Conservation (phyloP, 331 rosid species). For the Pyracantha coccinea region DNA sequence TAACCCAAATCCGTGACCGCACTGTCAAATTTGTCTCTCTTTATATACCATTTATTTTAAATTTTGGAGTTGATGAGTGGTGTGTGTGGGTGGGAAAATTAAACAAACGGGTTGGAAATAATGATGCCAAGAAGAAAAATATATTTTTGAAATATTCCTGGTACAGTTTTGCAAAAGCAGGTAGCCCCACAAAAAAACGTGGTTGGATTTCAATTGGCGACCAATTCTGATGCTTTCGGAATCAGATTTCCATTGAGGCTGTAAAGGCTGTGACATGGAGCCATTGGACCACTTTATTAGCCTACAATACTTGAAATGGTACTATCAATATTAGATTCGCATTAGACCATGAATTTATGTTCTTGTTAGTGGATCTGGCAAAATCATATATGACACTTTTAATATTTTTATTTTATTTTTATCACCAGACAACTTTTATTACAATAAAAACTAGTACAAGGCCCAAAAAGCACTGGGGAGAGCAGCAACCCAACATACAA, state of each 20-base stretch:
- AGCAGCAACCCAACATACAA: too few species aligned
- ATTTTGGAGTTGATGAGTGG: not conserved
- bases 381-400: too few species aligned
- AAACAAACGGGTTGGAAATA: not conserved
- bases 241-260: not conserved
- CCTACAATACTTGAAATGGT: too few species aligned
- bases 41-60: not conserved
- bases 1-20: too few species aligned
- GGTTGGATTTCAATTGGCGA: not conserved
- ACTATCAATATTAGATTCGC: too few species aligned
- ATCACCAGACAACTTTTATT: too few species aligned
- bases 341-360: too few species aligned
- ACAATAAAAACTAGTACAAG: too few species aligned
- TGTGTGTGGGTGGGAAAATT: not conserved
- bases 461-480: accelerated
- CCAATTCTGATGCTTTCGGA: not conserved
- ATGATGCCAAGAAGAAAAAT: not conserved
- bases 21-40: too few species aligned
- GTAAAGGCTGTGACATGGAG: not conserved
- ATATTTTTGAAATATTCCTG: not conserved
- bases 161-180: not conserved
- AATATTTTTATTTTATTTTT: too few species aligned
- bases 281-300: not conserved
- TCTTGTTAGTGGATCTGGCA: too few species aligned
- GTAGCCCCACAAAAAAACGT: not conserved